These are phyloP conservation scores for Ustilago tritici DNA, from an alignment of 1,284 basidiomycete species.

Conservation along the genomic window DNA sequence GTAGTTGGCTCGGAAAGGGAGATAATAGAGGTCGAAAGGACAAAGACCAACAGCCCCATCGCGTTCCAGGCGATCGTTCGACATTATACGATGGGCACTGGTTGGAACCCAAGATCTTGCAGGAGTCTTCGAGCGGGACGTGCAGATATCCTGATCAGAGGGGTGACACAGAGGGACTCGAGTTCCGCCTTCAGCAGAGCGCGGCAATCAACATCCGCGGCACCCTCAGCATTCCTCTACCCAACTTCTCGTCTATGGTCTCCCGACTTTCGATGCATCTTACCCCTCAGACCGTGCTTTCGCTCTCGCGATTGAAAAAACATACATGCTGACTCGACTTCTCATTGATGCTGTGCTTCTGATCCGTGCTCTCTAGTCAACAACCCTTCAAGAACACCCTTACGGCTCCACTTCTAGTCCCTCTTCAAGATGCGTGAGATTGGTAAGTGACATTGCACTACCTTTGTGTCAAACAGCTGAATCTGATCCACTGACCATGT, in stretches of 20 bases:
- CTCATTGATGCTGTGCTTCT: background rate
- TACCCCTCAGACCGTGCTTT: background rate
- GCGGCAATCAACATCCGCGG: no score
- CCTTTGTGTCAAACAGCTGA: background rate
- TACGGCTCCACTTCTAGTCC: slow-evolving; percentile 29
- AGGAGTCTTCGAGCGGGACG: background rate
- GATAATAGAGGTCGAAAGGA: background rate
- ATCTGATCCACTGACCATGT: slow-evolving; percentile 2
- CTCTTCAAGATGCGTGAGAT: slow-evolving; percentile 58
- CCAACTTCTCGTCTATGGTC: background rate
- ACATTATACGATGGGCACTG: background rate
- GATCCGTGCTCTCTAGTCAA: slow-evolving; percentile 10
- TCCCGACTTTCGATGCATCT: background rate
- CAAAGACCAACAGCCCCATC: background rate
- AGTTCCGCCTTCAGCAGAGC: no score
- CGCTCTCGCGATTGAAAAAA: background rate
- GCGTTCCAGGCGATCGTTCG: background rate
- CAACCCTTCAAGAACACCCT: slow-evolving; percentile 22
- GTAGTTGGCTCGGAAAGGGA: background rate
- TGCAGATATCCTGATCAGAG: background rate
- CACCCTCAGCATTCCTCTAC: background rate
- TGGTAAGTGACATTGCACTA: slow-evolving; percentile 35
- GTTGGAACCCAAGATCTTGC: background rate
- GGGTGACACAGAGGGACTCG: background rate
- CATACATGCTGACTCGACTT: slow-evolving; percentile 9